Evolutionary conservation across 83 land plant species (phyloP).

Genomic region (Picea abies): DNA sequence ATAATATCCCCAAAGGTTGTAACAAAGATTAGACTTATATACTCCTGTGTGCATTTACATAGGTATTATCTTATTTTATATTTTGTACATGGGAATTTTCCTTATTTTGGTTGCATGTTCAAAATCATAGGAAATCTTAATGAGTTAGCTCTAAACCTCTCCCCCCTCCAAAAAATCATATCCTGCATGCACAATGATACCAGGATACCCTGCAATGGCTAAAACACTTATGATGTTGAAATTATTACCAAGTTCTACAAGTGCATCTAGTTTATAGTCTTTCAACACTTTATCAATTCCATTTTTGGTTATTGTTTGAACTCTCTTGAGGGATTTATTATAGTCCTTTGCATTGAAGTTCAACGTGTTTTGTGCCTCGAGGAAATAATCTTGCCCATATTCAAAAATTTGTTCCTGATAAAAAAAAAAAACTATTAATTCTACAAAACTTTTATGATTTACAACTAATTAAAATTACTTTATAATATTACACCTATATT

Average conservation of each 20-base stretch:
- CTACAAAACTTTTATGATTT: too few species aligned
- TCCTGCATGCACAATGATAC: slow-evolving; percentile 63
- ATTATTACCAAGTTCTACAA: slow-evolving; percentile 25
- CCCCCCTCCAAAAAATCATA: slow-evolving; percentile 49
- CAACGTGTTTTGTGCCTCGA: slow-evolving; percentile 33
- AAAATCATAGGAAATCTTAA: slow-evolving; percentile 62
- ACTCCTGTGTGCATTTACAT: too few species aligned
- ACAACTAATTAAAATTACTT: too few species aligned
- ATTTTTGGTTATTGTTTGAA: slow-evolving; percentile 22
- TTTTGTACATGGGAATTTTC: slow-evolving; percentile 16
- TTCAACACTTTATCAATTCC: slow-evolving; percentile 44
- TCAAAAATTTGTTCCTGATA: slow-evolving; percentile 33
- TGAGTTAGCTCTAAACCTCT: slow-evolving; percentile 52
- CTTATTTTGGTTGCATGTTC: slow-evolving; percentile 49
- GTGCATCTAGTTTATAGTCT: slow-evolving; percentile 41
- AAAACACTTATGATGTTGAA: slow-evolving; percentile 16
- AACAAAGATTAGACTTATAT: too few species aligned
- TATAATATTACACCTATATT: too few species aligned
- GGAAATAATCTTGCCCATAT: slow-evolving; percentile 37
- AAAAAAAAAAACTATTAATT: background rate
- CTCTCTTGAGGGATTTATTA: slow-evolving; percentile 24
- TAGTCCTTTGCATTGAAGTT: slow-evolving; percentile 28
- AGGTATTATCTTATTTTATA: too few species aligned
- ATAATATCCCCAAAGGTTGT: too few species aligned
- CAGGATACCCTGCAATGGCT: slow-evolving; percentile 66